These are phyloP conservation scores for Tetrahymena elliotti DNA, from an alignment of 73 alveolate genomes.

Conservation along the genomic window DNA sequence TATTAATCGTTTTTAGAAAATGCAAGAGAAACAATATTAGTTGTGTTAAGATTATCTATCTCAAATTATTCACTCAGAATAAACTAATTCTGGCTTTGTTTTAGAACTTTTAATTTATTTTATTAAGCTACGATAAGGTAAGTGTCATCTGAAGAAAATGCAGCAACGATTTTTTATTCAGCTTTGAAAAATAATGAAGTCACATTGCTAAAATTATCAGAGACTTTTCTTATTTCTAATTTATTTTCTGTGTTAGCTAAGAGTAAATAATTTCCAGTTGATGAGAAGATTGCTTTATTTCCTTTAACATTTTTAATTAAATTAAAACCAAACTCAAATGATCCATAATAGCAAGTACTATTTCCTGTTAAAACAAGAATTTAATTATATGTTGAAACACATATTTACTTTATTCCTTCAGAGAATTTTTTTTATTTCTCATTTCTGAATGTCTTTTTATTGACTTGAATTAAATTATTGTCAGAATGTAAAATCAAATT, in stretches of 20 bases:
- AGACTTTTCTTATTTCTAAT: background rate
- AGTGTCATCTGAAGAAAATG: background rate
- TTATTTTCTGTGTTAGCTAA: background rate
- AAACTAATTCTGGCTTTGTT: background rate
- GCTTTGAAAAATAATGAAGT: background rate
- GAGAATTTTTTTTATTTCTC: background rate
- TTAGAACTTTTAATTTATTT: background rate
- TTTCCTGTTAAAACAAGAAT: background rate
- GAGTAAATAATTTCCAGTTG: background rate
- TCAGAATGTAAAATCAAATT: background rate
- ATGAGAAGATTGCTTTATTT: background rate
- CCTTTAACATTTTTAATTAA: background rate
- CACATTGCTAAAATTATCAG: background rate
- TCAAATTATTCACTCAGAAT: background rate
- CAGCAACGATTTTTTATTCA: background rate
- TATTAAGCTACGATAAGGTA: background rate
- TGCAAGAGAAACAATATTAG: background rate
- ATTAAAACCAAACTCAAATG: background rate
- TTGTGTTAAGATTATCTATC: background rate
- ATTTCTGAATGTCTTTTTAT: background rate
- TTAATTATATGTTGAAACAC: background rate
- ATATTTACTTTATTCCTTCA: background rate
- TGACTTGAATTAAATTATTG: background rate
- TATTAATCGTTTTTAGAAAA: background rate
- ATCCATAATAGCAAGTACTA: background rate